phyloP scores from a whole-genome alignment of 2,329 filamentous ascomycete species.

The Neospermospora avenae region DNA sequence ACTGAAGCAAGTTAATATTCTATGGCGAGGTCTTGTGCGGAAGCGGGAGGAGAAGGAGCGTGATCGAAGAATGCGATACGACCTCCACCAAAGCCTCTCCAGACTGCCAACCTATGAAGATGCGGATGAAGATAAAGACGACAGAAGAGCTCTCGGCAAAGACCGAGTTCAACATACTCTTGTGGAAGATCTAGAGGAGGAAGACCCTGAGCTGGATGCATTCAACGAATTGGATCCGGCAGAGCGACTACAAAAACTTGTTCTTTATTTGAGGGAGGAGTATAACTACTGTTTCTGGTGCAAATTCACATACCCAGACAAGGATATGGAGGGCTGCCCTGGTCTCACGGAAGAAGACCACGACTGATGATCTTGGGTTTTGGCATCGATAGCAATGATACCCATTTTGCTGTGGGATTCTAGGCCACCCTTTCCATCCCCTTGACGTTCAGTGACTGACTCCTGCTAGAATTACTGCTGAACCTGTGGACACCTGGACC shows the following conservation, averaged over 20 bases:
- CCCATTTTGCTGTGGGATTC: constrained; percentile 17
- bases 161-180: constrained; percentile 52
- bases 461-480: background rate
- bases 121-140: constrained; percentile 67
- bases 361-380: constrained; percentile 41
- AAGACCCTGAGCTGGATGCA: constrained; percentile 75
- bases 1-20: constrained; percentile 66
- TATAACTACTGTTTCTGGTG: constrained; percentile 95
- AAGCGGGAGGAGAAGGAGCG: constrained; percentile 67
- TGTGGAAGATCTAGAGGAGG: constrained; percentile 70
- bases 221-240: constrained; percentile 68
- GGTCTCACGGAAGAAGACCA: constrained; percentile 83
- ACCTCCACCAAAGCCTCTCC: constrained; percentile 62
- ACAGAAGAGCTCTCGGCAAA: constrained; percentile 65
- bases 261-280: constrained; percentile 66
- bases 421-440: background rate
- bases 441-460: background rate
- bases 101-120: constrained; percentile 65
- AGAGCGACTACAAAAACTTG: constrained; percentile 64
- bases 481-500: background rate
- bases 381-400: constrained; percentile 28
- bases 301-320: constrained; percentile 75
- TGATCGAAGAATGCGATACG: constrained; percentile 61
- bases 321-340: constrained; percentile 81
- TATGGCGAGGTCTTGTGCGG: constrained; percentile 75